Evolutionary conservation across 352 stramenopile genomes (phyloP).

Genomic region (Discostella stelligera): DNA sequence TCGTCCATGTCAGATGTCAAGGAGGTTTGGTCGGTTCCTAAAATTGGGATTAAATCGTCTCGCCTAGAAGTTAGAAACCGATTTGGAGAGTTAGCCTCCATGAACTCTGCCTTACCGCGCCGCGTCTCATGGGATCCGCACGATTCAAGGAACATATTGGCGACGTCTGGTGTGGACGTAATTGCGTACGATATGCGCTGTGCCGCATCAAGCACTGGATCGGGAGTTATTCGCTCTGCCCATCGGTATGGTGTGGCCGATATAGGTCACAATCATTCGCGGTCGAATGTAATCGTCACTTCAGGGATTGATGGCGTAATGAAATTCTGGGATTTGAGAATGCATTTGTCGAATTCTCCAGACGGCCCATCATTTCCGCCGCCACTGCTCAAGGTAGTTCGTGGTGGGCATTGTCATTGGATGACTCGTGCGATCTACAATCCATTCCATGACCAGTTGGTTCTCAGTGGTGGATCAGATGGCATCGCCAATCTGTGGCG

Average conservation of each 20-base stretch:
- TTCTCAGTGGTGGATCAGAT: constrained; percentile 92
- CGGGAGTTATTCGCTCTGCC: constrained; percentile 39
- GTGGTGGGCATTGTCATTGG: constrained; percentile 92
- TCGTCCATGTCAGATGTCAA: constrained; percentile 37
- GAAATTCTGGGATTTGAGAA: constrained; percentile 97
- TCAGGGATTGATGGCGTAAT: constrained; percentile 92
- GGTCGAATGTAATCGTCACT: constrained; percentile 89
- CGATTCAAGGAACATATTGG: constrained; percentile 40
- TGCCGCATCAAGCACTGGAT: constrained; percentile 21
- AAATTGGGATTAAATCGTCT: constrained; percentile 5
- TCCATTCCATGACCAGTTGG: constrained; percentile 96
- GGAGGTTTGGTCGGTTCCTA: constrained; percentile 48
- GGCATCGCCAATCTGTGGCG: constrained; percentile 92
- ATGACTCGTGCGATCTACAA: constrained; percentile 92
- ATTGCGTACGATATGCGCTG: constrained; percentile 63
- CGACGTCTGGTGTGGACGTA: constrained; percentile 41
- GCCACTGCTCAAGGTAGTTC: constrained; percentile 81
- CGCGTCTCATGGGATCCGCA: constrained; percentile 76
- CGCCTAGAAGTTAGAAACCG: neutral
- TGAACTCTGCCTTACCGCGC: constrained; percentile 38
- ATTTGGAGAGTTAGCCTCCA: constrained; percentile 7
- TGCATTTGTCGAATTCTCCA: constrained; percentile 17
- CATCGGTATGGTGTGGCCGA: constrained; percentile 78
- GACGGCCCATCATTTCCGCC: constrained; percentile 7
- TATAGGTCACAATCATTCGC: constrained; percentile 98